These are phyloP conservation scores for Solanum rostratum DNA, from an alignment of 257 asterid species.

Conservation along the genomic window DNA sequence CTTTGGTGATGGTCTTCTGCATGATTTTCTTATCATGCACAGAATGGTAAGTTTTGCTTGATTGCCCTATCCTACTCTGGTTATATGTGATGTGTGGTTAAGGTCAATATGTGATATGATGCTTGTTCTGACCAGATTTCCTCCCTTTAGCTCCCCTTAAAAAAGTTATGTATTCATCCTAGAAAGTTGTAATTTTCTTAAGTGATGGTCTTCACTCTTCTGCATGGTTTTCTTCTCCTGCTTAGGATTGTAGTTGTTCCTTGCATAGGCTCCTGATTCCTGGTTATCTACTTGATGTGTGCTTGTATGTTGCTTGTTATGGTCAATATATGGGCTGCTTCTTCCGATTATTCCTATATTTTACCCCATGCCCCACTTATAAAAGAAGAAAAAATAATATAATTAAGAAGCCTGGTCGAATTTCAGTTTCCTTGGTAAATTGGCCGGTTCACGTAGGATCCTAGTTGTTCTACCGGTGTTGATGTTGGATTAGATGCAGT, in stretches of 20 bases:
- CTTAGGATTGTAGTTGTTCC: conserved; percentile 48
- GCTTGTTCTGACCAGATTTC: background rate
- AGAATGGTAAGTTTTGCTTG: conserved; percentile 42
- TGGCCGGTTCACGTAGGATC: background rate
- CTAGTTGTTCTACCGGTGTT: background rate
- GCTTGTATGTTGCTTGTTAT: background rate
- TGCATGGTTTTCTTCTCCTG: conserved; percentile 46
- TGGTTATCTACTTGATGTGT: background rate
- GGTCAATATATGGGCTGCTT: background rate
- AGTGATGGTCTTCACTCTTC: conserved; percentile 37
- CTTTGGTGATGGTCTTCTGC: conserved; percentile 57
- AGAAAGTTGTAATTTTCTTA: conserved; percentile 36
- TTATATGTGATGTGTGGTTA: background rate
- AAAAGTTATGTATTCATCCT: conserved; percentile 22
- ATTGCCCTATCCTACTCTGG: background rate
- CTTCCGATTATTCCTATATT: background rate
- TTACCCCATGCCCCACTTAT: background rate
- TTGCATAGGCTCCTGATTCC: background rate
- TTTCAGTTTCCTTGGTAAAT: background rate
- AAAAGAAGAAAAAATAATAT: background rate
- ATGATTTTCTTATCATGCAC: conserved; percentile 53
- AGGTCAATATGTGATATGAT: background rate
- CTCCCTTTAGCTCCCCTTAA: background rate
- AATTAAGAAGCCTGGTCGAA: background rate
- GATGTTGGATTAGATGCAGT: background rate